Conservation (phyloP, 148 eudicot genomes). For the Camellia granthamiana region DNA sequence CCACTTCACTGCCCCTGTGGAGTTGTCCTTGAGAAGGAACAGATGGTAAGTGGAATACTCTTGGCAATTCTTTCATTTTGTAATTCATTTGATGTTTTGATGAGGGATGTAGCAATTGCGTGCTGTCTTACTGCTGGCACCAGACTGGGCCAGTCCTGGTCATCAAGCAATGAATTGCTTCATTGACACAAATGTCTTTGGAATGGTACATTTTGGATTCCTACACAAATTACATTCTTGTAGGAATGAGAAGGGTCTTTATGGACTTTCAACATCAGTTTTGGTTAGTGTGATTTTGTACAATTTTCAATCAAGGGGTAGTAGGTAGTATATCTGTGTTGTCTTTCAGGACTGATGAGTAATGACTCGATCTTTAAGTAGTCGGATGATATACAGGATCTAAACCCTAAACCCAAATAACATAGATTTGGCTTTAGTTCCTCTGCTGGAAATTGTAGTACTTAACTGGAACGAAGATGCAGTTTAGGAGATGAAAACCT, state of each 20-base stretch:
- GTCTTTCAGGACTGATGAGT: not conserved
- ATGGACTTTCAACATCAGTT: not conserved
- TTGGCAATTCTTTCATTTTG: not conserved
- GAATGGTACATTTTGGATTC: not conserved
- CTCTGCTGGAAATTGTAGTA: not conserved
- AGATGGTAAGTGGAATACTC: conserved; percentile 51
- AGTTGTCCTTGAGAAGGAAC: conserved; percentile 76
- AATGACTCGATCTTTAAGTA: not conserved
- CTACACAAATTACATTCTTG: not conserved
- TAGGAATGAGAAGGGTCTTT: not conserved
- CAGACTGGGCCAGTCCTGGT: not conserved
- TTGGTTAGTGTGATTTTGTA: not conserved
- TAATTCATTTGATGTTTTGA: not conserved
- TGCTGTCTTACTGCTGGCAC: not conserved
- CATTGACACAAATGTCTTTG: not conserved
- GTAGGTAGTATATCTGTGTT: not conserved
- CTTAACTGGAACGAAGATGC: not conserved
- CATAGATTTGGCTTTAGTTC: not conserved
- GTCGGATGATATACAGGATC: not conserved
- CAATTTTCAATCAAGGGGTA: not conserved
- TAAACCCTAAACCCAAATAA: not conserved
- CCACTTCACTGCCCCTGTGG: conserved; percentile 87
- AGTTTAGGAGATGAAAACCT: not conserved
- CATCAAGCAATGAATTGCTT: not conserved
- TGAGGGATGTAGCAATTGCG: not conserved